These are phyloP conservation scores for Trichomonas vaginalis DNA, from an alignment of 208 protist species.

Conservation along the genomic window DNA sequence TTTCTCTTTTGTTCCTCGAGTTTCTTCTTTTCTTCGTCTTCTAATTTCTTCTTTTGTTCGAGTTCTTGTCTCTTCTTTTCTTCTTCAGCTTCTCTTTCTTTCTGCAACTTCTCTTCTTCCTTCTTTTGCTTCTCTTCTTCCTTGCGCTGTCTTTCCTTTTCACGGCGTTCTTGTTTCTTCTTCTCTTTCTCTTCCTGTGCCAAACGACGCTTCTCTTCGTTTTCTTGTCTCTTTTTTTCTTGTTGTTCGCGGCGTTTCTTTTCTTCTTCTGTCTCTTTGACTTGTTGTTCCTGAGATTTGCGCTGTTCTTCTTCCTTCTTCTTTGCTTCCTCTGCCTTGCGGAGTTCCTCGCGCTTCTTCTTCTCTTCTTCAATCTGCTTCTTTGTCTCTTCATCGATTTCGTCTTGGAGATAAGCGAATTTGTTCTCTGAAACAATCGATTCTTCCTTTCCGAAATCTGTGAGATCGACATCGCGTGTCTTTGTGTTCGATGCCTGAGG, in stretches of 20 bases:
- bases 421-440: not conserved
- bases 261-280: not conserved
- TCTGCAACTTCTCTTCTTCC: not conserved
- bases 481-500: not conserved
- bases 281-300: not conserved
- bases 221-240: not conserved
- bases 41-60: too few species aligned
- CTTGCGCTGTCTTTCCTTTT: too few species aligned
- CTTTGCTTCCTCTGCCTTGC: not conserved
- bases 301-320: not conserved
- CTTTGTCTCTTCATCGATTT: not conserved
- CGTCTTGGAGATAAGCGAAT: not conserved
- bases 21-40: not conserved
- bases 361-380: not conserved
- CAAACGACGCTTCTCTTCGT: not conserved
- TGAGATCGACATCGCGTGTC: not conserved
- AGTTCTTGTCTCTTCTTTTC: not conserved
- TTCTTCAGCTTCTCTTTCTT: not conserved
- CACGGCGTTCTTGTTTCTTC: not conserved
- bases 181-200: not conserved
- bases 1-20: not conserved
- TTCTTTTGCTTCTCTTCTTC: not conserved
- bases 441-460: not conserved
- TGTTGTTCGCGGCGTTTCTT: not conserved
- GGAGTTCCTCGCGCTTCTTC: not conserved